A percentile compares a stretch with the other conserved stretches of the same genome.
These are phyloP conservation scores for Amoebophrya sp. DNA, from an alignment of 169 alveolate species.

Conservation along the genomic window DNA sequence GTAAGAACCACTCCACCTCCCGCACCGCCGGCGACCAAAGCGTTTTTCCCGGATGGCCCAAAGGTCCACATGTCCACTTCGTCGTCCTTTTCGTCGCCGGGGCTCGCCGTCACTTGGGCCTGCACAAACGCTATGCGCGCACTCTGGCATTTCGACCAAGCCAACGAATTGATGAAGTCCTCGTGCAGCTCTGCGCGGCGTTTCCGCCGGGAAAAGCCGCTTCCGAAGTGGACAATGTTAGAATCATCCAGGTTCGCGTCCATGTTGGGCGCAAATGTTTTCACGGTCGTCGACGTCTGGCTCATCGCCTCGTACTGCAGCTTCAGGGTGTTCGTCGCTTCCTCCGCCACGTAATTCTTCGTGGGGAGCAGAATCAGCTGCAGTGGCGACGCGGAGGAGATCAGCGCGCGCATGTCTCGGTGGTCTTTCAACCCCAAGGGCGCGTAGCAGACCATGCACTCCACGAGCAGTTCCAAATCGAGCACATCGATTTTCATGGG, in stretches of 20 bases:
- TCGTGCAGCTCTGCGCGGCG: neutral
- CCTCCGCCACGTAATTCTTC: neutral
- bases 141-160: neutral
- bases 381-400: neutral
- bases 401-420: slow-evolving; percentile 19
- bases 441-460: neutral
- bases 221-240: neutral
- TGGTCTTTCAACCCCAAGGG: neutral
- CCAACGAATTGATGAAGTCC: neutral
- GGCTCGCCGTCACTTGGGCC: neutral
- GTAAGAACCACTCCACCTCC: no score
- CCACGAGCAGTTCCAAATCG: neutral
- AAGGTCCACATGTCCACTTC: no score
- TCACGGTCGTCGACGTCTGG: neutral
- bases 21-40: no score
- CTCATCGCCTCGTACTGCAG: neutral
- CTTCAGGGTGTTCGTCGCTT: neutral
- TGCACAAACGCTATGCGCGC: neutral
- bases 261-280: neutral
- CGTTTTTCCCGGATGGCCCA: no score
- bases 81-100: no score
- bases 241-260: no score
- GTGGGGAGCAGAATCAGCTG: neutral
- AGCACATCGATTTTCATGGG: neutral
- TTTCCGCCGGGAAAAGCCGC: neutral